Percentiles rank a stretch among this genome's conserved stretches.
Evolutionary conservation across 2,329 filamentous ascomycete genomes (phyloP).

Genomic region (Colletotrichum eremochloae): DNA sequence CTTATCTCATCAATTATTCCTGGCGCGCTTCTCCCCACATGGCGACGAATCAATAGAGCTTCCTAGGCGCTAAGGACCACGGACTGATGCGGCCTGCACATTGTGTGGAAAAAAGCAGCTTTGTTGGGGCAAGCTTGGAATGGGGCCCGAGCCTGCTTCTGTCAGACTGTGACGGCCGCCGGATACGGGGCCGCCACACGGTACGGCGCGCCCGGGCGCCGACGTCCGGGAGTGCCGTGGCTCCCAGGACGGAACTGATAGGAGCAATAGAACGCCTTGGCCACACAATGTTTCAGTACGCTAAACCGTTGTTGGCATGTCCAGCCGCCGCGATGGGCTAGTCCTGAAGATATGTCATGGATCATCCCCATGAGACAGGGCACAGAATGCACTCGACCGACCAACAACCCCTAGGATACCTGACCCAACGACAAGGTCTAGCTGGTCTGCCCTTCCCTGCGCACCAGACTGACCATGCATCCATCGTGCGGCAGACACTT

Average conservation of each 20-base stretch:
- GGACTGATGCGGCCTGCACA: not conserved
- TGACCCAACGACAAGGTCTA: conserved; percentile 30
- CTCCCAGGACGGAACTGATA: conserved; percentile 37
- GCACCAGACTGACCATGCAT: conserved; percentile 13
- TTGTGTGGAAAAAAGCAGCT: not conserved
- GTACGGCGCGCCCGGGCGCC: conserved; percentile 32
- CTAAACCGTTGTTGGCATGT: conserved; percentile 42
- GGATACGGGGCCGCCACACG: conserved; percentile 23
- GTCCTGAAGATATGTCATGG: conserved; percentile 3
- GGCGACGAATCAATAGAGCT: conserved; percentile 11
- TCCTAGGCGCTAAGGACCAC: not conserved
- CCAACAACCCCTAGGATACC: conserved; percentile 23
- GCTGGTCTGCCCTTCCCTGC: conserved; percentile 25
- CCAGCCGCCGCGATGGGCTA: conserved; percentile 38
- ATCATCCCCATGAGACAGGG: conserved; percentile 20
- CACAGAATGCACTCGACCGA: conserved; percentile 14
- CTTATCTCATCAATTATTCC: conserved; percentile 28
- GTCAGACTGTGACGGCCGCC: not conserved
- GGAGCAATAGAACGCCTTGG: conserved; percentile 32
- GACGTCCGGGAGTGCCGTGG: conserved; percentile 28
- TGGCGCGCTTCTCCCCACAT: not conserved
- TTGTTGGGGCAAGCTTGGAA: conserved; percentile 15
- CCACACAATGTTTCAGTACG: conserved; percentile 29
- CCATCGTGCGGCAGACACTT: conserved; percentile 3
- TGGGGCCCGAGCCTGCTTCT: not conserved